Evolutionary conservation across 225 moss, liverwort and hornwort genomes (phyloP), one percentile per base, ranked within the genome.

Genomic region (Polytrichum commune): DNA sequence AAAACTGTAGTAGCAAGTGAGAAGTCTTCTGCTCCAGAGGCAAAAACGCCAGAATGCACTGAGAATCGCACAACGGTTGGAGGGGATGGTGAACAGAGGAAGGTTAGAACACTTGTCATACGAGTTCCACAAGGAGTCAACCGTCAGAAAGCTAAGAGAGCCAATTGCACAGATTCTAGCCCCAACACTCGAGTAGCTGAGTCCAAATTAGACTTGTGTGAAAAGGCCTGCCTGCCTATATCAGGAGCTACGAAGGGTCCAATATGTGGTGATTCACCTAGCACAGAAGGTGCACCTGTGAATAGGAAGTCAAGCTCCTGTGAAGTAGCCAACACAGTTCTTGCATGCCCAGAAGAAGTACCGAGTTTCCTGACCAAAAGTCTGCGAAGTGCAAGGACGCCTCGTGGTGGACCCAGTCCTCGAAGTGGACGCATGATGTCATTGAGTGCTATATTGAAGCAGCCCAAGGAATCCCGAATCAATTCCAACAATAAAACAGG

Each of bases 361-460:
- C 75, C 84, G 29, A 79, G 54, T 55, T 72, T 77, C 60, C 64
- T 81, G 63, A 80, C 83, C 13, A 88, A 83, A 72, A 72, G 78
- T 54, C 19, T 77, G 67, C 86, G 85, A 65, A 80, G 81, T 71
- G 86, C 85, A 19, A 83, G 88, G 66, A 86, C 82, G 55, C 75
- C 88, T 8, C 71, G 88, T 53, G 82, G 88, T 5, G 83, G 93
- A 62, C 95, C 92, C 25, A 88, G 79, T 60, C 90, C 95, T 60
- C 86, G 86, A 35, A 88, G 75, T 63, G 82, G 91, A 24, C 95
- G 95, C 18, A 93, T 91, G 81, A 75, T 89, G 73, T 95, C 93
- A 26, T 75, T 95, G 67, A 95, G 90, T 67, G 86, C 73, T 54
- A 95, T 95, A 46, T 72, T 95, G 83, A 95, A 82, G 60, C 88